These are phyloP conservation scores for Trypanosoma cruzi DNA, from an alignment of 208 protist species.

Conservation along the genomic window DNA sequence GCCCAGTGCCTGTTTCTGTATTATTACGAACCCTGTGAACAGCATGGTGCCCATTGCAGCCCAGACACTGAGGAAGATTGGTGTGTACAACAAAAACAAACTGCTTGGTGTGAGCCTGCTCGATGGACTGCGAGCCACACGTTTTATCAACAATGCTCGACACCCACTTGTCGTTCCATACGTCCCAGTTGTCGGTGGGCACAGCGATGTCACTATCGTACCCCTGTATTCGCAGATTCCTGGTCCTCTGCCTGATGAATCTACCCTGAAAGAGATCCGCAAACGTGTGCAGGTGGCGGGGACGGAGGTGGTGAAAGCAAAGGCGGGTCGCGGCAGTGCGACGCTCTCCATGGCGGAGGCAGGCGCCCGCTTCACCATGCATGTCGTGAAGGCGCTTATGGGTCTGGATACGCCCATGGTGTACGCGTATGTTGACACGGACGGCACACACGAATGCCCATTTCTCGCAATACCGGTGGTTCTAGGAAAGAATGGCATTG, in stretches of 20 bases:
- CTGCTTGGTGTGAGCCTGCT: constrained; percentile 94
- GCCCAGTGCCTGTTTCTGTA: constrained; percentile 92
- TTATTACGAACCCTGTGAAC: constrained; percentile 98
- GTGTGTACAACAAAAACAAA: constrained; percentile 87
- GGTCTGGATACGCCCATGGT: constrained; percentile 65
- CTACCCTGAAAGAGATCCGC: constrained; percentile 66
- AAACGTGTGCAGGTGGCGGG: constrained; percentile 94
- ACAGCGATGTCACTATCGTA: constrained; percentile 96
- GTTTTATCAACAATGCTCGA: constrained; percentile 90
- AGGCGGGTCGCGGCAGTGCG: constrained; percentile 95
- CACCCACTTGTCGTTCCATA: constrained; percentile 37
- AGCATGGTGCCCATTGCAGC: constrained; percentile 96
- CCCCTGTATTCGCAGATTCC: constrained; percentile 88
- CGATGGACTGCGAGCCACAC: constrained; percentile 92
- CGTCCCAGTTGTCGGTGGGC: constrained; percentile 95
- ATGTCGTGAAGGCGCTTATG: constrained; percentile 69
- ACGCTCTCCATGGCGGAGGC: constrained; percentile 97
- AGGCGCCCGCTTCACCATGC: constrained; percentile 72
- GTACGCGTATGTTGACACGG: constrained; percentile 87
- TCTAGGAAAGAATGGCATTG: constrained; percentile 78
- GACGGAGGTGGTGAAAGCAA: constrained; percentile 96
- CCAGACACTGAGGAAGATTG: constrained; percentile 89
- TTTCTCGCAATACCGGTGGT: constrained; percentile 83
- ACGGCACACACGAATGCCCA: constrained; percentile 53
- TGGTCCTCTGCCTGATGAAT: constrained; percentile 59